Evolutionary conservation across 257 asterid genomes (phyloP).

Genomic region (Paraleonurus japonicus): DNA sequence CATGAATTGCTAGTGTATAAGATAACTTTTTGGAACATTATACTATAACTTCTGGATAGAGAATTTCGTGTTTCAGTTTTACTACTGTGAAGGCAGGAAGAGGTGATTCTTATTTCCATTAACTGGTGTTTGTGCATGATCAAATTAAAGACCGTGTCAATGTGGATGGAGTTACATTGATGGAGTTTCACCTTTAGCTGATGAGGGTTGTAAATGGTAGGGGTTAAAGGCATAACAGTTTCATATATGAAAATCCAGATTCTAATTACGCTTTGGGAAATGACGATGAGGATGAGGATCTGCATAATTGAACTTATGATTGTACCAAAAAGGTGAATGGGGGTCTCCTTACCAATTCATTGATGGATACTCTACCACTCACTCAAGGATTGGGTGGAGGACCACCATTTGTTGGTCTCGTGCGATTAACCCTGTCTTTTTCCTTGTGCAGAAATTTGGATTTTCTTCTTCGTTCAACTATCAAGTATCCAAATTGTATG

Average conservation of each 20-base stretch:
- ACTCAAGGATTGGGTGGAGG: conserved; percentile 40
- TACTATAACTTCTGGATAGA: background rate
- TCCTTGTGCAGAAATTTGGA: conserved; percentile 28
- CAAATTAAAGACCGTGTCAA: background rate
- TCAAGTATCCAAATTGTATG: conserved; percentile 16
- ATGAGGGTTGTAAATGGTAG: background rate
- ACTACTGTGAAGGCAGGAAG: background rate
- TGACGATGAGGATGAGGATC: conserved; percentile 15
- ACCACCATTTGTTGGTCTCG: conserved; percentile 54
- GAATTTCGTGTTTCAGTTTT: background rate
- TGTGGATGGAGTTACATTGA: background rate
- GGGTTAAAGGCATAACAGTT: conserved; percentile 2
- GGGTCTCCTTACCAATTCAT: conserved; percentile 29
- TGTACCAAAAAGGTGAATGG: conserved; percentile 29
- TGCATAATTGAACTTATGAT: conserved; percentile 26
- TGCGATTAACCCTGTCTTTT: conserved; percentile 26
- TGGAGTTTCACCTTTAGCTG: background rate
- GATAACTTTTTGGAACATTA: no score
- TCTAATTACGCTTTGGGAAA: conserved; percentile 5
- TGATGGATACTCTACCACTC: conserved; percentile 41
- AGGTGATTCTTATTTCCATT: background rate
- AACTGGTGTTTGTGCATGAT: background rate
- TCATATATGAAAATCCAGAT: conserved; percentile 7
- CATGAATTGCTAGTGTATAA: no score
- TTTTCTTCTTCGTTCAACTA: conserved; percentile 5